Evolutionary conservation across 805 yeast genomes (phyloP).

Genomic region (Lipomyces anomalus): DNA sequence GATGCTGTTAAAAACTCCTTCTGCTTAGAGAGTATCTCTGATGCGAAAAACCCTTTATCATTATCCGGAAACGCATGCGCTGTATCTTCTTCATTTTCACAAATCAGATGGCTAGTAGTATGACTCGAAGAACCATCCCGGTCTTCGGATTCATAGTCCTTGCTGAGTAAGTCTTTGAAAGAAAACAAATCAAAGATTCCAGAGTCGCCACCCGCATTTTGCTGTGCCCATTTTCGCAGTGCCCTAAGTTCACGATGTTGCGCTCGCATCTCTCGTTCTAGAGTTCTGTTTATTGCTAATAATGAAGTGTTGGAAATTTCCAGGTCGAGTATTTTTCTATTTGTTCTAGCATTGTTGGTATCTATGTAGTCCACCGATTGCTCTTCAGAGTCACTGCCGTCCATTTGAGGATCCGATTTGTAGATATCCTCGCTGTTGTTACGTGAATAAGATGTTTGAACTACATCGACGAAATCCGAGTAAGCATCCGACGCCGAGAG

Average conservation of each 20-base stretch:
- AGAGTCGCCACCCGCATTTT: neutral
- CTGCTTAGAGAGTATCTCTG: slow-evolving; percentile 1
- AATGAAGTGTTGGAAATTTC: slow-evolving; percentile 31
- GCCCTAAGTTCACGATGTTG: slow-evolving; percentile 25
- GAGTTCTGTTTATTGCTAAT: slow-evolving; percentile 27
- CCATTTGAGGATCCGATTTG: neutral
- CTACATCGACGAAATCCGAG: neutral
- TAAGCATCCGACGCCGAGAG: neutral
- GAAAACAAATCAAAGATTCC: too few species aligned
- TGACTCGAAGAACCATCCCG: neutral
- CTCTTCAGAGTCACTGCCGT: neutral
- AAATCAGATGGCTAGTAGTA: neutral
- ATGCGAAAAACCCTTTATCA: neutral
- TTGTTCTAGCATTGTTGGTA: slow-evolving; percentile 13
- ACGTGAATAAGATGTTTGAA: too few species aligned
- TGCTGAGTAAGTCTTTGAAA: too few species aligned
- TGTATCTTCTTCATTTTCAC: neutral
- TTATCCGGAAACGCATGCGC: neutral
- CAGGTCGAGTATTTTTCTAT: slow-evolving; percentile 30
- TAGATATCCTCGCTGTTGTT: neutral
- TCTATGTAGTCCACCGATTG: neutral
- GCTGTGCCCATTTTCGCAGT: slow-evolving; percentile 14
- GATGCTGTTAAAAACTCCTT: slow-evolving; percentile 4
- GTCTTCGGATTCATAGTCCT: too few species aligned
- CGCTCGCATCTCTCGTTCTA: slow-evolving; percentile 26